Evolutionary conservation across 2,329 filamentous ascomycete genomes (phyloP).

Genomic region (Penicillium corylophilum): DNA sequence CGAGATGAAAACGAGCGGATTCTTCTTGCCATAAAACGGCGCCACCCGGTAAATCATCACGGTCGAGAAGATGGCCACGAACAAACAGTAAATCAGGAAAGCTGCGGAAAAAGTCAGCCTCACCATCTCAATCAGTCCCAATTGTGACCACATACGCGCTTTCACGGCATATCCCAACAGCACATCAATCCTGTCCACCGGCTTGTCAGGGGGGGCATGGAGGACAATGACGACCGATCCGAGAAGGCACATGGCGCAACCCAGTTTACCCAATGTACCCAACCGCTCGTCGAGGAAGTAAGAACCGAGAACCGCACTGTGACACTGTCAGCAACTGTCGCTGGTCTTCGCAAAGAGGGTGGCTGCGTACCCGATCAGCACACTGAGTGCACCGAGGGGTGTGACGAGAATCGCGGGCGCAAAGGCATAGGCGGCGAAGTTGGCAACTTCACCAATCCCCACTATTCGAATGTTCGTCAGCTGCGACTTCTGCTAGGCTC

Average conservation of each 20-base stretch:
- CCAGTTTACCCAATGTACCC: conserved; percentile 87
- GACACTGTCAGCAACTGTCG: conserved; percentile 21
- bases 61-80: conserved; percentile 77
- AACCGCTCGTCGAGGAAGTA: conserved; percentile 91
- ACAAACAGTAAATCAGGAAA: conserved; percentile 81
- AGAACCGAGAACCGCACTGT: conserved; percentile 81
- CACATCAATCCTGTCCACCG: conserved; percentile 86
- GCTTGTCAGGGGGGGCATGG: conserved; percentile 90
- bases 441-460: conserved; percentile 89
- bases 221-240: conserved; percentile 97
- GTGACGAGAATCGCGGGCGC: conserved; percentile 98
- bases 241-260: conserved; percentile 93
- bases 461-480: conserved; percentile 54
- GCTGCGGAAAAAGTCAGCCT: conserved; percentile 52
- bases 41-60: conserved; percentile 97
- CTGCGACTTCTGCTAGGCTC: neutral
- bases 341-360: neutral
- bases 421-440: conserved; percentile 97
- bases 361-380: conserved; percentile 70
- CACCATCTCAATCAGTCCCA: neutral
- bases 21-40: conserved; percentile 87
- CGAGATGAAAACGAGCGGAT: conserved; percentile 92
- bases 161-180: conserved; percentile 88
- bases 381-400: conserved; percentile 86
- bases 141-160: conserved; percentile 63